phyloP scores from a whole-genome alignment of 2,329 filamentous ascomycete genomes.

The Phoma herbarum region DNA sequence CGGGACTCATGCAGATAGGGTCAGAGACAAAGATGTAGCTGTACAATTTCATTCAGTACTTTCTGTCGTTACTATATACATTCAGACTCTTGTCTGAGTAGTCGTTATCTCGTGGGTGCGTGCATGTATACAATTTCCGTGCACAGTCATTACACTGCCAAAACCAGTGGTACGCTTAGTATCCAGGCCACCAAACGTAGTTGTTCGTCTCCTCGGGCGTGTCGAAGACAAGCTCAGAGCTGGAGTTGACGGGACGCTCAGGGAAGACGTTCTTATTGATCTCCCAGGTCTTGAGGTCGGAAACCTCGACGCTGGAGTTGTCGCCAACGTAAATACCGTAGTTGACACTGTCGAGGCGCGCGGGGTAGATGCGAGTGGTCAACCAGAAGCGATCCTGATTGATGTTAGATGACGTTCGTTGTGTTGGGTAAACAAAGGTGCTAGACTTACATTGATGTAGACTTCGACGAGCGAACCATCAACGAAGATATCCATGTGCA shows the following conservation, averaged over 20 bases:
- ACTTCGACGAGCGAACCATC: constrained; percentile 60
- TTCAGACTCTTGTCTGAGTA: not conserved
- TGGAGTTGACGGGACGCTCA: constrained; percentile 53
- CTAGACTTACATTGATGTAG: constrained; percentile 53
- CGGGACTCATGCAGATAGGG: not conserved
- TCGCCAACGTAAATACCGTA: constrained; percentile 54
- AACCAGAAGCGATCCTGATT: constrained; percentile 50
- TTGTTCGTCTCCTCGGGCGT: constrained; percentile 56
- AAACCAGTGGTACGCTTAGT: constrained; percentile 30
- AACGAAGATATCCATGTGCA: constrained; percentile 57
- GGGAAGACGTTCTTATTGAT: constrained; percentile 54
- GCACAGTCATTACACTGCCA: not conserved
- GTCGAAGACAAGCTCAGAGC: constrained; percentile 54
- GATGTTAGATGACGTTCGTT: constrained; percentile 10
- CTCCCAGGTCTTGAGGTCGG: constrained; percentile 52
- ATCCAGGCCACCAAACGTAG: constrained; percentile 58
- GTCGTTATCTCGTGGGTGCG: not conserved
- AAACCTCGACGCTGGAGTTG: constrained; percentile 49
- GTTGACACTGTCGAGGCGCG: constrained; percentile 54
- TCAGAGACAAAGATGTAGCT: constrained; percentile 1
- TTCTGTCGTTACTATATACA: constrained; percentile 8
- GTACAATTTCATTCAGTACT: not conserved
- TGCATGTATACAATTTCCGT: not conserved
- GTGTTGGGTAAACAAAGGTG: not conserved
- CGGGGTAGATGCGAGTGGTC: constrained; percentile 58